These are phyloP conservation scores for Ambrosiella cleistominuta DNA, from an alignment of 2,329 filamentous ascomycete genomes.

Conservation along the genomic window DNA sequence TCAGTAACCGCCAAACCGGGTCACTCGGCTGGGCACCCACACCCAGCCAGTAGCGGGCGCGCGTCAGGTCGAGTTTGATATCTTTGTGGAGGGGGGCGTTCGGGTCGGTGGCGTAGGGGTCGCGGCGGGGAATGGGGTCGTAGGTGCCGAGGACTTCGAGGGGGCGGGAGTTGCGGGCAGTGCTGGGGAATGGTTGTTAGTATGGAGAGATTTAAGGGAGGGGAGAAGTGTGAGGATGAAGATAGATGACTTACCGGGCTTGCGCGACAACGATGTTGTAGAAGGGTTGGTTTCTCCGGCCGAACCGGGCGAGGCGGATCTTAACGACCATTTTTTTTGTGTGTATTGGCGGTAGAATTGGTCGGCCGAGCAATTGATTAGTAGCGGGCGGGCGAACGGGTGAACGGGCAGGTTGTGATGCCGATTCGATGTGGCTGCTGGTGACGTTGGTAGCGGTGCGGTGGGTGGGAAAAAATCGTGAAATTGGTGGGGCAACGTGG, in stretches of 20 bases:
- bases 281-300: constrained; percentile 70
- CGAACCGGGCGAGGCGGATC: constrained; percentile 87
- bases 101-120: constrained; percentile 38
- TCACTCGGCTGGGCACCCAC: constrained; percentile 91
- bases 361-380: not conserved
- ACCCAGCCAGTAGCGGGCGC: constrained; percentile 90
- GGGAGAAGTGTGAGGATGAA: not conserved
- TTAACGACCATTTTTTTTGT: constrained; percentile 55
- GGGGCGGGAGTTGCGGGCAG: constrained; percentile 71
- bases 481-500: not conserved
- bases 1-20: constrained; percentile 69
- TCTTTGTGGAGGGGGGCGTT: constrained; percentile 64
- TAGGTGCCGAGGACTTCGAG: constrained; percentile 83
- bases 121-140: constrained; percentile 46
- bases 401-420: not conserved
- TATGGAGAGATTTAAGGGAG: not conserved
- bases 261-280: constrained; percentile 97
- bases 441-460: not conserved
- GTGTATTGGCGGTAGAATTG: not conserved
- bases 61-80: constrained; percentile 62
- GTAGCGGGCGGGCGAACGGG: not conserved
- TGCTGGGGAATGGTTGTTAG: constrained; percentile 31
- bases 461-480: not conserved
- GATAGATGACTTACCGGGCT: constrained; percentile 47
- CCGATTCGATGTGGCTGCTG: not conserved